Evolutionary conservation across 2,329 filamentous ascomycete species (phyloP).

Genomic region (Cercospora sp.): DNA sequence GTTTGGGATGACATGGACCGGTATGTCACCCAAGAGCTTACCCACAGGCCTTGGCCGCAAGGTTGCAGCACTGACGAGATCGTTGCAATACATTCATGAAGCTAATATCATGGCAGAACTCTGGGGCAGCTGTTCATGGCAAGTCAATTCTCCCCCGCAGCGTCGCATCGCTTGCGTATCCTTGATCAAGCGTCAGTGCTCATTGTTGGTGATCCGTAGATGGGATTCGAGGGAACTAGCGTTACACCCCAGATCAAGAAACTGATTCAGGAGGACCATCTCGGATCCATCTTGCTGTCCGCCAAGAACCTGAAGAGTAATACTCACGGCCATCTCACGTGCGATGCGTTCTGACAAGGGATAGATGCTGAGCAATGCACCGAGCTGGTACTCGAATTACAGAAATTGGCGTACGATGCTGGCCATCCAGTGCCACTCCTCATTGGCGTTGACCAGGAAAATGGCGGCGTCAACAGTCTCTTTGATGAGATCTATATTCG

Average conservation of each 20-base stretch:
- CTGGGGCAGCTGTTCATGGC: slow-evolving; percentile 45
- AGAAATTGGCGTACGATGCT: slow-evolving; percentile 85
- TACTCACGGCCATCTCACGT: slow-evolving; percentile 28
- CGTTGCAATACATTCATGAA: neutral
- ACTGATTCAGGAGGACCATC: slow-evolving; percentile 78
- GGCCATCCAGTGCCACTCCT: slow-evolving; percentile 86
- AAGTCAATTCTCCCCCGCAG: slow-evolving; percentile 19
- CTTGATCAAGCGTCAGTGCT: slow-evolving; percentile 14
- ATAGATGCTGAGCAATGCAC: slow-evolving; percentile 89
- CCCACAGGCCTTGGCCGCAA: neutral
- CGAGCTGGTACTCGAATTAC: slow-evolving; percentile 81
- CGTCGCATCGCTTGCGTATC: slow-evolving; percentile 8
- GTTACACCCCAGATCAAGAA: slow-evolving; percentile 79
- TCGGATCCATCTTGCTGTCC: slow-evolving; percentile 83
- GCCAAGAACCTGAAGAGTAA: slow-evolving; percentile 83
- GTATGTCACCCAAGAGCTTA: slow-evolving; percentile 51
- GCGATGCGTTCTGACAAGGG: slow-evolving; percentile 30
- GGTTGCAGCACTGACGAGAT: slow-evolving; percentile 3
- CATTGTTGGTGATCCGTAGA: slow-evolving; percentile 42
- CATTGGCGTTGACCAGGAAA: slow-evolving; percentile 94
- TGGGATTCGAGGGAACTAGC: slow-evolving; percentile 83
- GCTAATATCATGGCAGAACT: slow-evolving; percentile 46
- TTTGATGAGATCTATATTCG: slow-evolving; percentile 95
- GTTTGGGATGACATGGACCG: slow-evolving; percentile 74
- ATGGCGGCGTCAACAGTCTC: slow-evolving; percentile 94